Evolutionary conservation across 2,329 filamentous ascomycete species (phyloP), one percentile per base, ranked within the genome.

Genomic region (Phyllosticta capitalensis): DNA sequence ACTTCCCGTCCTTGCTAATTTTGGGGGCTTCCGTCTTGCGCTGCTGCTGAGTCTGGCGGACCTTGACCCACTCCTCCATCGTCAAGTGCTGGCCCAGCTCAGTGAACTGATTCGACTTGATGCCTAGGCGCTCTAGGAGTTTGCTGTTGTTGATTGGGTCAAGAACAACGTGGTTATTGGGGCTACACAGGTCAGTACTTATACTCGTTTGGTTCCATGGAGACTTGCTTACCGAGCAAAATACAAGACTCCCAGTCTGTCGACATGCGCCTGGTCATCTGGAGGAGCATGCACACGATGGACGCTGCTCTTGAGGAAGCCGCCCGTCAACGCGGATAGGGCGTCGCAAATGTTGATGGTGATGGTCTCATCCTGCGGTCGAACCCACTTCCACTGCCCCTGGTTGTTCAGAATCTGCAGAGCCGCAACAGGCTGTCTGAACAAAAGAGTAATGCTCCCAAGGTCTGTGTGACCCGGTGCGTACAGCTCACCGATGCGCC

Each of bases 351-450:
- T 71, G 59, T 75, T 75, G 45, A 75, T 71, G 1, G 73, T 74
- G 62, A 75, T 75, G 21, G 69, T 73, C 1, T 66, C 72, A 2
- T 73, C 72, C 59, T 74, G 69, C 1, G 74, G 69, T 56, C 67
- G 67, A 1, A 76, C 74, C 69, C 71, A 76, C 17, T 71, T 75
- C 74, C 74, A 76, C n/a, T 68, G 66, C 54, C 48, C 75, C 68
- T 55, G 66, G 64, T 45, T 65, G 64, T 48, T 61, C 22, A 67
- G 77, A 24, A 84, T 81, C 64, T 85, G 82, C 1, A 84, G 72
- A 0, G 78, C 81, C 0, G 81, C 80, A 0, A 84, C 78, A 0
- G 82, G 82, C 62, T 84, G 82, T 0, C 81, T 74, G 72, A 85
- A 84, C 0, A 84, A 74, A 2, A 84, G 70, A 0, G 82, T 84